A percentile compares a stretch with the other conserved stretches of the same genome.
Evolutionary conservation across 2,329 filamentous ascomycete species (phyloP).

Genomic region (Penicillium sp.): DNA sequence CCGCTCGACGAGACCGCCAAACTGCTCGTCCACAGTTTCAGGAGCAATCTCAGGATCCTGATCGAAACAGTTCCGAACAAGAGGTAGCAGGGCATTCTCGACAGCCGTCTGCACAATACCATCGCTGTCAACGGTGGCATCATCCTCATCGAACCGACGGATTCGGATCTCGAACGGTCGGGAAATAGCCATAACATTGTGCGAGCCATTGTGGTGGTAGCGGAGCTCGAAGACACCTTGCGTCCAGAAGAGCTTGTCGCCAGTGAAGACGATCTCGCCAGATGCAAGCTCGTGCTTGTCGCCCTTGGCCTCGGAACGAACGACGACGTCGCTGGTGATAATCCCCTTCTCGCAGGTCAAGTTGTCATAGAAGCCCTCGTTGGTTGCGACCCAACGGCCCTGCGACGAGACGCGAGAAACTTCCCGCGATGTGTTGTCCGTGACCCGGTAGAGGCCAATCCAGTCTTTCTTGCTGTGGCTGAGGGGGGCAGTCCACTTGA

Average conservation of each 20-base stretch:
- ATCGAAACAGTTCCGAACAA: conserved; percentile 90
- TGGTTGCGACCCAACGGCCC: conserved; percentile 83
- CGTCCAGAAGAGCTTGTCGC: conserved; percentile 96
- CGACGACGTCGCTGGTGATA: conserved; percentile 59
- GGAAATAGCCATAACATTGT: conserved; percentile 91
- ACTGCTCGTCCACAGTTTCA: conserved; percentile 68
- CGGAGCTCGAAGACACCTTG: conserved; percentile 94
- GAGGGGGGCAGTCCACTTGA: conserved; percentile 82
- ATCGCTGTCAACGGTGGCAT: conserved; percentile 55
- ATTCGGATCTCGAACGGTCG: conserved; percentile 89
- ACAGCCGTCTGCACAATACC: conserved; percentile 63
- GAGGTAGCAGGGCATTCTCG: conserved; percentile 69
- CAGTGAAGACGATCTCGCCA: conserved; percentile 80
- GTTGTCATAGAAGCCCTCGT: conserved; percentile 69
- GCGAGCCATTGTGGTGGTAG: conserved; percentile 88
- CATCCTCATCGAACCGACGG: conserved; percentile 70
- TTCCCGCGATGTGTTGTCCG: conserved; percentile 83
- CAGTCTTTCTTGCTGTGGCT: conserved; percentile 89
- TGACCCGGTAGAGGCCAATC: conserved; percentile 94
- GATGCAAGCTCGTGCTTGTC: conserved; percentile 57
- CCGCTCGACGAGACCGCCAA: conserved; percentile 77
- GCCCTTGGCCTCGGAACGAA: conserved; percentile 43
- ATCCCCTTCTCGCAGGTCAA: conserved; percentile 71
- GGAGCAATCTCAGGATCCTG: conserved; percentile 87
- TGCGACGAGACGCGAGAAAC: conserved; percentile 77